Conservation (phyloP, 164 flowering plant genomes). For the Sedum album region DNA sequence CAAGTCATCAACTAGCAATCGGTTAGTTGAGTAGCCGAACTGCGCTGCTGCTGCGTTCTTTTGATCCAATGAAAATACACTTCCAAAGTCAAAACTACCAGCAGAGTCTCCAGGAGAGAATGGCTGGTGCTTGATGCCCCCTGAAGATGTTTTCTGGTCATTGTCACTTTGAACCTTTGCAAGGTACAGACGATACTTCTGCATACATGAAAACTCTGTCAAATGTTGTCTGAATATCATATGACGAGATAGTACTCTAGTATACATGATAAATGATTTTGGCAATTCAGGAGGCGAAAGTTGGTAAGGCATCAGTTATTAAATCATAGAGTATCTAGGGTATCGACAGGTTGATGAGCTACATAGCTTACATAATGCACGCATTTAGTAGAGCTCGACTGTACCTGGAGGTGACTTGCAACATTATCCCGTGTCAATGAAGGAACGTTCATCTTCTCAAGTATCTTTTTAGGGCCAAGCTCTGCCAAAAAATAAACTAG, state of each 20-base stretch:
- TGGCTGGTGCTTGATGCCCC: conserved; percentile 6
- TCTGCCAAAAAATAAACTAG: conserved; percentile 15
- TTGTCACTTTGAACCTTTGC: conserved; percentile 15
- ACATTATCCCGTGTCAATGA: conserved; percentile 27
- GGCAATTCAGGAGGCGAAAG: not conserved
- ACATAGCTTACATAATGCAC: not conserved
- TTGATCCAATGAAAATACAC: conserved; percentile 2
- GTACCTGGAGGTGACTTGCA: conserved; percentile 33
- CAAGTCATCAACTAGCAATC: not conserved
- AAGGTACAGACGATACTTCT: conserved; percentile 17
- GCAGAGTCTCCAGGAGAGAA: conserved; percentile 7
- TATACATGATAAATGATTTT: too few relatives aligned
- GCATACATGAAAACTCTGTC: conserved; percentile 6
- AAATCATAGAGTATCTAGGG: not conserved
- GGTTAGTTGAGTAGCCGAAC: conserved; percentile 1
- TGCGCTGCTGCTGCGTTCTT: conserved; percentile 1
- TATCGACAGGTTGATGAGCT: not conserved
- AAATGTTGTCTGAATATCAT: not conserved
- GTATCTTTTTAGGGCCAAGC: conserved; percentile 24
- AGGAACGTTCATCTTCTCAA: conserved; percentile 24
- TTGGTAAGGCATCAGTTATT: not conserved
- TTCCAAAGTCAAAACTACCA: conserved; percentile 12
- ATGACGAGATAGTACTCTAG: not conserved
- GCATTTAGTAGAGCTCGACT: not conserved
- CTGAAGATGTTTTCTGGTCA: conserved; percentile 9